phyloP scores from a whole-genome alignment of 257 asterid species.

The Cynanchum wilfordii region DNA sequence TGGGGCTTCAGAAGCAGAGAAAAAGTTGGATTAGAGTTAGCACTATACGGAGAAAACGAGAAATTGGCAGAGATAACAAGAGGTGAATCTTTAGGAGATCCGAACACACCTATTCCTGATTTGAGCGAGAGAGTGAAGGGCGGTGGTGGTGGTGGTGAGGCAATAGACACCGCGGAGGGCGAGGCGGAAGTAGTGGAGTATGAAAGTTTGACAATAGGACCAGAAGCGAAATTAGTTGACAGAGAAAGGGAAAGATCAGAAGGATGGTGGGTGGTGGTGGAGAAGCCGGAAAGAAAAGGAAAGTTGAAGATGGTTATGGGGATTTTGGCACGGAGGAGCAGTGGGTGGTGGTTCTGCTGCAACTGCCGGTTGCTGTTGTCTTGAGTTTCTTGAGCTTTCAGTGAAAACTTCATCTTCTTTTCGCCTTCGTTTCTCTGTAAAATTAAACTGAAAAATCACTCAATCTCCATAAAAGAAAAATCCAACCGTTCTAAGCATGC shows the following conservation, averaged over 20 bases:
- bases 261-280: constrained; percentile 81
- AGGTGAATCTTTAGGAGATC: constrained; percentile 77
- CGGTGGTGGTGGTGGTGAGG: constrained; percentile 16
- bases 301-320: constrained; percentile 69
- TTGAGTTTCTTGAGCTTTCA: constrained; percentile 51
- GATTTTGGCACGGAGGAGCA: constrained; percentile 75
- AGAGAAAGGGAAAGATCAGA: constrained; percentile 78
- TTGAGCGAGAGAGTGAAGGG: constrained; percentile 62
- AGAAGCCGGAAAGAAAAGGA: constrained; percentile 73
- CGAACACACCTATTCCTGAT: constrained; percentile 81
- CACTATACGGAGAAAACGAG: constrained; percentile 55
- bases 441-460: background rate
- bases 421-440: background rate
- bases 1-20: constrained; percentile 65
- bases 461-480: background rate
- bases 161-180: constrained; percentile 12
- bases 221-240: constrained; percentile 59
- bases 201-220: constrained; percentile 70
- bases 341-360: constrained; percentile 31
- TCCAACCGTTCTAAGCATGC: background rate
- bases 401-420: constrained; percentile 57
- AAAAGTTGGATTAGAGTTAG: constrained; percentile 58
- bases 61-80: constrained; percentile 67
- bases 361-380: constrained; percentile 22
- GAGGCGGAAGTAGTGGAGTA: constrained; percentile 44